A percentile compares a stretch with the other conserved stretches of the same genome.
Evolutionary conservation across 2,329 filamentous ascomycete species (phyloP).

Genomic region (Fusarium musae): DNA sequence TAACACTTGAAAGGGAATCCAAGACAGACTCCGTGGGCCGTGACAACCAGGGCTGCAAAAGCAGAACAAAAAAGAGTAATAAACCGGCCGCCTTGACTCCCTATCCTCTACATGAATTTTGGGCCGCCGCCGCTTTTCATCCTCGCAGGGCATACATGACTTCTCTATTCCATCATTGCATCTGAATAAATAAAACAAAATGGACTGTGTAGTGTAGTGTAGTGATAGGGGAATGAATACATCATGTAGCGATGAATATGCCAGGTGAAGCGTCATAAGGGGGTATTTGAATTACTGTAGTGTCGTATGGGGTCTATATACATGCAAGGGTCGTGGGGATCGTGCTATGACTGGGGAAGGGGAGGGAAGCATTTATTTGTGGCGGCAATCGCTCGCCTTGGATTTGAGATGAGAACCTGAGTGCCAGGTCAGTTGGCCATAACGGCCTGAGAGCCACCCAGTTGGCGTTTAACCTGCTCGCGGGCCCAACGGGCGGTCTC

Average conservation of each 20-base stretch:
- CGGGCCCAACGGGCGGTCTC: conserved; percentile 97
- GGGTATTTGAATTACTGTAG: conserved; percentile 55
- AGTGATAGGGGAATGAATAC: conserved; percentile 35
- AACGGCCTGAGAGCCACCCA: conserved; percentile 62
- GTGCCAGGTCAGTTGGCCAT: conserved; percentile 58
- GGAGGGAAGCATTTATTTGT: conserved; percentile 25
- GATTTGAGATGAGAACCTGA: not conserved
- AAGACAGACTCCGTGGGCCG: conserved; percentile 38
- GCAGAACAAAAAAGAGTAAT: conserved; percentile 34
- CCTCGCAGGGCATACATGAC: conserved; percentile 54
- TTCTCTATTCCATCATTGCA: conserved; percentile 55
- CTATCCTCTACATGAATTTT: conserved; percentile 57
- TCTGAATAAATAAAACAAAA: conserved; percentile 43
- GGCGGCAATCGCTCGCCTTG: conserved; percentile 10
- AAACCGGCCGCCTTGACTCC: conserved; percentile 53
- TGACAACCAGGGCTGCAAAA: conserved; percentile 39
- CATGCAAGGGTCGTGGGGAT: conserved; percentile 53
- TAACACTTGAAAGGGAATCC: conserved; percentile 52
- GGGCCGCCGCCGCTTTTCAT: conserved; percentile 49
- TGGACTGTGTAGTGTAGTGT: conserved; percentile 40
- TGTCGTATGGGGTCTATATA: conserved; percentile 53
- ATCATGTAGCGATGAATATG: conserved; percentile 40
- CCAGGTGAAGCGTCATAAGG: conserved; percentile 49
- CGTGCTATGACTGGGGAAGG: conserved; percentile 48
- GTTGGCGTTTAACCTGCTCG: conserved; percentile 95